Evolutionary conservation across 2,329 filamentous ascomycete genomes (phyloP).

Genomic region (Cercospora canescens): DNA sequence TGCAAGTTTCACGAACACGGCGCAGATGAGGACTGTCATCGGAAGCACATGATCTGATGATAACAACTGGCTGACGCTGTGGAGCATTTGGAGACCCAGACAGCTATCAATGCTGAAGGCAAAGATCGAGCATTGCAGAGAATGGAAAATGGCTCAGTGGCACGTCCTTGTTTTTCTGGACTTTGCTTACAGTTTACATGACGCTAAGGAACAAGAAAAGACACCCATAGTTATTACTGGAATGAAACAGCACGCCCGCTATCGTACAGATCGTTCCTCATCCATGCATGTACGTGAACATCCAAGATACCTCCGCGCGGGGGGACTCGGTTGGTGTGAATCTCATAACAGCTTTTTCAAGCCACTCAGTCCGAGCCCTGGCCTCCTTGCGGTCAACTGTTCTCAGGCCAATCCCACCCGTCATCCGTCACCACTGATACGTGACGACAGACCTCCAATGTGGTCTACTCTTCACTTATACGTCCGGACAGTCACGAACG

Average conservation of each 20-base stretch:
- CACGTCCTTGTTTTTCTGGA: too few relatives aligned
- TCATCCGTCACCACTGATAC: neutral
- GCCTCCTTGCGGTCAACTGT: too few relatives aligned
- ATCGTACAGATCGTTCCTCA: neutral
- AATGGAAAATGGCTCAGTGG: too few relatives aligned
- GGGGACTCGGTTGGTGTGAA: neutral
- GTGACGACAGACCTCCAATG: neutral
- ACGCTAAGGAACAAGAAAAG: neutral
- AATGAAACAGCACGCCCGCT: neutral
- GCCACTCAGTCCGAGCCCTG: too few relatives aligned
- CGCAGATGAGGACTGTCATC: neutral
- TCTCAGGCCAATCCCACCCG: too few relatives aligned
- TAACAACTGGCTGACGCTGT: too few relatives aligned
- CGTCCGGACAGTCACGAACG: conserved; percentile 5
- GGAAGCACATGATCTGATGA: neutral
- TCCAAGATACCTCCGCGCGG: neutral
- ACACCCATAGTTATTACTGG: neutral
- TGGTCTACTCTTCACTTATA: neutral
- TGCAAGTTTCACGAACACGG: neutral
- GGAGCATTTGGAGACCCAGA: too few relatives aligned
- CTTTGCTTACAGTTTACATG: neutral
- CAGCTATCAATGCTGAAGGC: too few relatives aligned
- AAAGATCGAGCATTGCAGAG: too few relatives aligned
- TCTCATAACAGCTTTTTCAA: too few relatives aligned
- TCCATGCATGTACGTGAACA: neutral